Evolutionary conservation across 768 basidiomycete species (phyloP).

Genomic region (Suillus hirtellus): DNA sequence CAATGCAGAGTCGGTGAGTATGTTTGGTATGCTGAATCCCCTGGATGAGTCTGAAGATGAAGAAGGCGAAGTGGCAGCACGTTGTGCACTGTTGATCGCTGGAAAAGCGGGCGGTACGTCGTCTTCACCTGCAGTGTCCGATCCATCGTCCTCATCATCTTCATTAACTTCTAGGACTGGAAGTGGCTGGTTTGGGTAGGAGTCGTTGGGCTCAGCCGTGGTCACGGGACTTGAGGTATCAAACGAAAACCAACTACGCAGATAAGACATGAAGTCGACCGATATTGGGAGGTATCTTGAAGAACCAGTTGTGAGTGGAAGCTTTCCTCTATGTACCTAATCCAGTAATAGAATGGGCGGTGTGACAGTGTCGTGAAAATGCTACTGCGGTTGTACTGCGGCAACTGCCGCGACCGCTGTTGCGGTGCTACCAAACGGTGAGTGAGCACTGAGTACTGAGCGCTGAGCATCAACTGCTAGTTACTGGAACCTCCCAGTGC

Average conservation of each 20-base stretch:
- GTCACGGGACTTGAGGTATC: slow-evolving; percentile 19
- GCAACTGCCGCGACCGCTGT: no score
- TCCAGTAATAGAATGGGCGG: neutral
- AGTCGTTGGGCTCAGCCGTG: neutral
- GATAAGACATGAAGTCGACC: slow-evolving; percentile 43
- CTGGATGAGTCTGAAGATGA: slow-evolving; percentile 9
- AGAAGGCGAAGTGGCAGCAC: slow-evolving; percentile 37
- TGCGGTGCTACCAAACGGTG: no score
- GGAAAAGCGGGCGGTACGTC: slow-evolving; percentile 77
- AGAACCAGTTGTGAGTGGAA: no score
- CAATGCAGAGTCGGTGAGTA: slow-evolving; percentile 46
- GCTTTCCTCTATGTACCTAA: neutral
- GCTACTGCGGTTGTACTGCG: no score
- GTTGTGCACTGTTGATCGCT: slow-evolving; percentile 68
- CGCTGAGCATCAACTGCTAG: no score
- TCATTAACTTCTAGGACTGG: slow-evolving; percentile 23
- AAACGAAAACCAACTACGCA: slow-evolving; percentile 58
- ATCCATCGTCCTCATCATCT: slow-evolving; percentile 38
- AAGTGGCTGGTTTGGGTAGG: slow-evolving; percentile 3
- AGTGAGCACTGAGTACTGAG: no score
- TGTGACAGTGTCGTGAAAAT: no score
- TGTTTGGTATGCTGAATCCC: slow-evolving; percentile 20
- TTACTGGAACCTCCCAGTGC: no score
- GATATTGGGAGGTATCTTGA: neutral
- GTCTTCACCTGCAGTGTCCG: slow-evolving; percentile 46